These are phyloP conservation scores for Fomes fomentarius DNA, from an alignment of 1,284 basidiomycete genomes.

Conservation along the genomic window DNA sequence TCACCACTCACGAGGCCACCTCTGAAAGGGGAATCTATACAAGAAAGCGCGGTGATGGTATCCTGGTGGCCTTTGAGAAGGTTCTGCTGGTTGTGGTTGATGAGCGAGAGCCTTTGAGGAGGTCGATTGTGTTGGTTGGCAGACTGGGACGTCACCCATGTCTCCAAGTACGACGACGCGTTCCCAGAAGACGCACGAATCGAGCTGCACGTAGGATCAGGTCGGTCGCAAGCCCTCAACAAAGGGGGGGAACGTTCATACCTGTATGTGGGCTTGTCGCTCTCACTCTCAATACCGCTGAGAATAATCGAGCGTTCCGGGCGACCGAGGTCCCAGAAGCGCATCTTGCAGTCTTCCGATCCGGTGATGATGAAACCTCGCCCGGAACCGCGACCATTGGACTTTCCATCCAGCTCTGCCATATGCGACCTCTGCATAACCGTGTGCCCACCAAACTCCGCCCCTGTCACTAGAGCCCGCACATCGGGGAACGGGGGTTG, in stretches of 20 bases:
- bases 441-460: constrained; percentile 74
- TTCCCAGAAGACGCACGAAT: constrained; percentile 39
- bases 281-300: constrained; percentile 70
- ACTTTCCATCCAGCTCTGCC: constrained; percentile 47
- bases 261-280: constrained; percentile 74
- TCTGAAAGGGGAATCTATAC: constrained; percentile 86
- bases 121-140: constrained; percentile 61
- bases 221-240: neutral
- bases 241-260: constrained; percentile 32
- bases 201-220: constrained; percentile 24
- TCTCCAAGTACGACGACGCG: constrained; percentile 63
- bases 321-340: constrained; percentile 81
- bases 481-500: constrained; percentile 59
- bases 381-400: constrained; percentile 37
- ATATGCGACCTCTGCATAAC: constrained; percentile 57
- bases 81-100: constrained; percentile 79
- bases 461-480: constrained; percentile 64
- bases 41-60: constrained; percentile 77
- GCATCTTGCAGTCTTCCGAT: constrained; percentile 81
- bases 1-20: constrained; percentile 89
- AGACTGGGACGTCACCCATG: constrained; percentile 54
- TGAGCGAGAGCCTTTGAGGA: constrained; percentile 74
- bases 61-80: constrained; percentile 83
- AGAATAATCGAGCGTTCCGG: constrained; percentile 75
- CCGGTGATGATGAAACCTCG: constrained; percentile 81